These are phyloP conservation scores for Camptophora hylomeconis DNA, from an alignment of 2,329 filamentous ascomycete genomes.

Conservation along the genomic window DNA sequence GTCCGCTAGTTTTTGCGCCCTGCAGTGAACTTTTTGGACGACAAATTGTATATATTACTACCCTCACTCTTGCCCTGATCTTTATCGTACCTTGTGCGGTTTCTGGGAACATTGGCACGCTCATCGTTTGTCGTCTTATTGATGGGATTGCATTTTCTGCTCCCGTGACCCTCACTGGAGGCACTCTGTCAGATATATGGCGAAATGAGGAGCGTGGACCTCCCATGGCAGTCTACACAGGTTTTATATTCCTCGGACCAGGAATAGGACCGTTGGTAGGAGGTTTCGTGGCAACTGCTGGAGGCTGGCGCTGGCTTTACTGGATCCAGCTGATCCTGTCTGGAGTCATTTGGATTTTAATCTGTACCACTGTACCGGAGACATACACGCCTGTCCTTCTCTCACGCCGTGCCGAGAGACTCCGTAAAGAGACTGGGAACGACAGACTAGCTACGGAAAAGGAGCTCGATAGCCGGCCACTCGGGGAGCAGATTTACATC, in stretches of 20 bases:
- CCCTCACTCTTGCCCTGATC: conserved; percentile 56
- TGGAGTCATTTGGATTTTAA: conserved; percentile 56
- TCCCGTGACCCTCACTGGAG: conserved; percentile 75
- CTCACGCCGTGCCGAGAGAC: conserved; percentile 53
- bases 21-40: conserved; percentile 64
- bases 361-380: conserved; percentile 80
- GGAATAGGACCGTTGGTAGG: conserved; percentile 65
- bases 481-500: conserved; percentile 55
- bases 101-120: conserved; percentile 50
- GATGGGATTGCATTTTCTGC: conserved; percentile 76
- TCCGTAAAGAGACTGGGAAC: conserved; percentile 57
- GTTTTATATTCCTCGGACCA: conserved; percentile 44
- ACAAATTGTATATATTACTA: conserved; percentile 55
- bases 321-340: conserved; percentile 74
- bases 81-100: conserved; percentile 74
- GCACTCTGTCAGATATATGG: conserved; percentile 76
- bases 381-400: conserved; percentile 77
- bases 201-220: conserved; percentile 70
- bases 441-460: conserved; percentile 61
- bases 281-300: conserved; percentile 57
- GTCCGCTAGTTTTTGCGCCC: conserved; percentile 69
- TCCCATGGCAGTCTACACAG: conserved; percentile 71
- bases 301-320: conserved; percentile 73
- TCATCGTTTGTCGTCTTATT: conserved; percentile 63
- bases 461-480: conserved; percentile 60